phyloP scores from a whole-genome alignment of 1,284 basidiomycete species.

The Boletellus dicymbophilus region DNA sequence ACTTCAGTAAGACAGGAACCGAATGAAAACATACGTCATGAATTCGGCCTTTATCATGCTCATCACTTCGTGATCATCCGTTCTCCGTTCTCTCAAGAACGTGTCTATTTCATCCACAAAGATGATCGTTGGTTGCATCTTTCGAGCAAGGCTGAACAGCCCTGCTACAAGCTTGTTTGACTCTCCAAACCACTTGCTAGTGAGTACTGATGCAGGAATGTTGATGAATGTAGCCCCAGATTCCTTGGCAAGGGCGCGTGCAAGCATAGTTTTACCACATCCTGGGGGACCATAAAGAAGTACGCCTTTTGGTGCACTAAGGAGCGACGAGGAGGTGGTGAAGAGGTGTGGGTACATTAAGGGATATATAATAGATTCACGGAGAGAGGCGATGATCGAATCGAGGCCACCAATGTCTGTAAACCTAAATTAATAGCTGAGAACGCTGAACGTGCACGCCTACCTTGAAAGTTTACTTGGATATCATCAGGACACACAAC shows the following conservation, averaged over 20 bases:
- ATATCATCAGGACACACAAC: conserved; percentile 89
- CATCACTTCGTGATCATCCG: conserved; percentile 96
- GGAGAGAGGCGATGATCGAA: conserved; percentile 85
- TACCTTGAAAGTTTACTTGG: conserved; percentile 68
- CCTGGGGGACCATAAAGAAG: conserved; percentile 91
- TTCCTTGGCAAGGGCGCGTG: conserved; percentile 95
- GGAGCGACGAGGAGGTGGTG: conserved; percentile 68
- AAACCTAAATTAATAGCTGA: conserved; percentile 2
- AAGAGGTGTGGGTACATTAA: conserved; percentile 93
- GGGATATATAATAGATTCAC: conserved; percentile 97
- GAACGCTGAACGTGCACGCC: conserved; percentile 14
- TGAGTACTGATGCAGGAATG: conserved; percentile 76
- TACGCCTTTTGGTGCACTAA: conserved; percentile 79
- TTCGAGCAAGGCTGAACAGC: conserved; percentile 86
- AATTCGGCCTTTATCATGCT: conserved; percentile 99
- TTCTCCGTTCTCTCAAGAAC: conserved; percentile 86
- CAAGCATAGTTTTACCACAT: conserved; percentile 95
- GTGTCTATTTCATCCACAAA: conserved; percentile 98
- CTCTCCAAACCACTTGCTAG: conserved; percentile 98
- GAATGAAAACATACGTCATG: conserved; percentile 77
- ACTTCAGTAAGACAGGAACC: not conserved
- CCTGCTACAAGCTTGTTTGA: conserved; percentile 97
- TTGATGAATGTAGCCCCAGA: conserved; percentile 97
- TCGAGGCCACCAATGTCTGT: conserved; percentile 96
- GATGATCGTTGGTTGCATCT: conserved; percentile 86